Base-by-base conservation (phyloP, 306 rosid species). In the Ammopiptanthus mongolicus region DNA sequence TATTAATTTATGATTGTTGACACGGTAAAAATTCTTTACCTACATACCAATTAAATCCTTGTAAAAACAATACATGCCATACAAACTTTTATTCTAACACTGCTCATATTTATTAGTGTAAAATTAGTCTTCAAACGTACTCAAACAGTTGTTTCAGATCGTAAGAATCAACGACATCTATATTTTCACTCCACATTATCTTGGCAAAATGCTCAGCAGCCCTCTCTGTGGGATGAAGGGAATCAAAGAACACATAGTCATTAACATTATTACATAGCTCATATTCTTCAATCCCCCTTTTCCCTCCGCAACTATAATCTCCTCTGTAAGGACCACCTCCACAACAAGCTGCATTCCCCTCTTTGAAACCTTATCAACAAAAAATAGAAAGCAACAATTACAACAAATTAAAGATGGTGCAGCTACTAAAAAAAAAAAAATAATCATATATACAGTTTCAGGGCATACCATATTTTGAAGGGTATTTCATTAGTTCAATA, bases 271-370 rank as follows among this genome's bases (percentile, higher is more conserved):
- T 73, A 71, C 92, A 91, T 25, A 87, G 47, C 3, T 83, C 64
- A 62, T 46, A 85, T 15, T 83, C 82, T 34, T 59, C 17, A 15
- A 60, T 62, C 4, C 81, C 86, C 39, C 86, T 83, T 83, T 60
- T 84, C 64, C 92, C 88, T 23, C 97, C 96, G 46, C 96, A 91
- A 48, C 78, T 91, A 5, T 34, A 29, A 51, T 69, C 81, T 53
- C 88, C 91, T 81, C 89, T 84, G 56, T 72, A 82, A 7, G 68
- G 75, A 0, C 96, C 93, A 18, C 82, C 72, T 13, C 97, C 97
- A 60, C 96, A 89, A 12, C 96, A 88, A 18, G 84, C 93, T 5
- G 0, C 34, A 39, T 77, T 82, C 14, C 81, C 91, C 62, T 82
- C 90, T 61, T 82, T 64, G 42, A 88, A 78, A 48, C 90, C 91